Base-by-base conservation (phyloP, 805 yeast species). In the Ogataea kodamae region DNA sequence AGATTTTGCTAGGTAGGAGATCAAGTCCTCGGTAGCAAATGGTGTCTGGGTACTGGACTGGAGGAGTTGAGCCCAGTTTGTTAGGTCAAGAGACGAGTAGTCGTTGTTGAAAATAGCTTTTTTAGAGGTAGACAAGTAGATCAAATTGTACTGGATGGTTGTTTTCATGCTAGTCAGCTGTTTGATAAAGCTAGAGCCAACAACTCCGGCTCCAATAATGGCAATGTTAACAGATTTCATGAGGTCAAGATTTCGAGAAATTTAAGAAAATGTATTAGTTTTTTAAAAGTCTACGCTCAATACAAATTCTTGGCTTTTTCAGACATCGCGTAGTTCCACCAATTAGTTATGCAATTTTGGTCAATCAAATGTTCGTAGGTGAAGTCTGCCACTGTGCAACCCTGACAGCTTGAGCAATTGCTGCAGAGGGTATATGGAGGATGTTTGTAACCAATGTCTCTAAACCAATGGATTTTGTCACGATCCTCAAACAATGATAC, bases 201-300 rank as follows among this genome's bases (percentile, higher is more conserved):
- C 97, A 32, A 90, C 92, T 53, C 98, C 98, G 35, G 97, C 80
- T 59, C 89, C 89, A 40, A 82, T 74, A 49, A 82, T 70, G 21
- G 88, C 89, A 46, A 82, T 62, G 53, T 81, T 81, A 33, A 80
- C 81, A 40, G 72, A 54, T 22, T 37, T 27, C 36, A 37, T 24
- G 18, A 24, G 17, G 8, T 14, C 6, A 14, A 27, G 35, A 14
- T 17, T 13, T 11, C 9, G 28, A 13, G 9, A 28, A 20, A 28
- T 18, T 18, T 9, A n/a, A 18, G 26, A 17, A 30, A 30, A 13
- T 17, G 15, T 9, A 17, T 23, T 9, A 25, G n/a, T 31, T 3
- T 18, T 18, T 22, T 21, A 10, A 19, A 26, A 22, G 17, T 26
- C 17, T 12, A 6, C 10, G 11, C 14, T 32, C 37, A 55, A 35